Conservation (phyloP, 352 stramenopile genomes). For the Thalassiosira mediterranea region DNA sequence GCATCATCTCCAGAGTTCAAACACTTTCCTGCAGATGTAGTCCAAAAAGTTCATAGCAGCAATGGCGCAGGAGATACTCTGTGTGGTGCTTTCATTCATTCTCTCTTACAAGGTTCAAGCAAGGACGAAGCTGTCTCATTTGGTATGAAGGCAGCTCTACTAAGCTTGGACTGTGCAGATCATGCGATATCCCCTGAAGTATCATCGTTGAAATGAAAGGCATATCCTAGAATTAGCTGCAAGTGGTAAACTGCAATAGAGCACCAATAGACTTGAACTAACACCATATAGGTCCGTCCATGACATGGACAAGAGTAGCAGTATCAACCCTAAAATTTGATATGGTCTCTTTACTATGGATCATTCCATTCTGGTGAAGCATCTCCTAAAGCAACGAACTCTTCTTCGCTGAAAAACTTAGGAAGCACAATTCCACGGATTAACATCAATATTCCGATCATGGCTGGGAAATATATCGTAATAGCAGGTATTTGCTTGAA, state of each 20-base stretch:
- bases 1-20: conserved; percentile 20
- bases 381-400: conserved; percentile 79
- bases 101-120: conserved; percentile 49
- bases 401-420: conserved; percentile 83
- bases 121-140: conserved; percentile 47
- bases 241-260: no score
- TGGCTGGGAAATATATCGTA: conserved; percentile 87
- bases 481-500: conserved; percentile 86
- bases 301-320: no score
- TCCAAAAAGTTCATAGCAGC: conserved; percentile 47
- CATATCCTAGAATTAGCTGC: no score
- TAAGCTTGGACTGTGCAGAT: conserved; percentile 55
- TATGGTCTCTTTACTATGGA: no score
- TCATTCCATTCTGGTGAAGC: conserved; percentile 48
- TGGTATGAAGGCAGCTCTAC: conserved; percentile 56
- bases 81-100: conserved; percentile 67
- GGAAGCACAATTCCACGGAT: conserved; percentile 82
- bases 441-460: conserved; percentile 86
- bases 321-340: no score
- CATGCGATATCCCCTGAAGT: conserved; percentile 60
- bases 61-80: conserved; percentile 74
- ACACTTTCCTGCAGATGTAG: conserved; percentile 44
- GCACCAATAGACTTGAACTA: no score
- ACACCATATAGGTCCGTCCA: no score
- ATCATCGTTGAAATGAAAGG: conserved; percentile 31